A percentile compares a stretch with the other conserved stretches of the same genome.
Conservation (phyloP, 345 rosid species). For the Xanthoceras sorbifolium region DNA sequence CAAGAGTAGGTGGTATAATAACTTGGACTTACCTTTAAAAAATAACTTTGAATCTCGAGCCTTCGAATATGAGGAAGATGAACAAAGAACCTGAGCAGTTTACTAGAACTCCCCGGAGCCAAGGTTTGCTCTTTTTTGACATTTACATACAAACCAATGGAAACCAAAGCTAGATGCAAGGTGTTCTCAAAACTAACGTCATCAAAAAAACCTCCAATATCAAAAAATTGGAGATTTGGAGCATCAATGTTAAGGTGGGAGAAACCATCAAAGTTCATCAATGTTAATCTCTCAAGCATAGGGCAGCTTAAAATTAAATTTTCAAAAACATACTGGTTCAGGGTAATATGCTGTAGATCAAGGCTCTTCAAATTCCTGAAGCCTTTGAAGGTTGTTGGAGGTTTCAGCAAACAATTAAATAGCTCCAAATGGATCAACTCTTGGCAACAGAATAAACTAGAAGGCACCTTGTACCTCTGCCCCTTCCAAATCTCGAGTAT, state of each 20-base stretch:
- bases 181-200: conserved; percentile 52
- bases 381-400: conserved; percentile 56
- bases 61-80: conserved; percentile 66
- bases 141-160: conserved; percentile 57
- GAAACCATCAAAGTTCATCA: conserved; percentile 70
- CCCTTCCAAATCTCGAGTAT: conserved; percentile 80
- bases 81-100: conserved; percentile 59
- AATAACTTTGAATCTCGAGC: conserved; percentile 71
- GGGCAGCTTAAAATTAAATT: conserved; percentile 54
- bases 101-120: conserved; percentile 39
- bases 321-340: conserved; percentile 58
- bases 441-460: conserved; percentile 51
- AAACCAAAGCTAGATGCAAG: conserved; percentile 44
- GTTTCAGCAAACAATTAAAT: conserved; percentile 64
- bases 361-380: conserved; percentile 66
- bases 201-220: conserved; percentile 58
- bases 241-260: conserved; percentile 57
- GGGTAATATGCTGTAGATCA: conserved; percentile 68
- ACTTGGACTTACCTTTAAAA: conserved; percentile 49
- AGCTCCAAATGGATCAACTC: conserved; percentile 62
- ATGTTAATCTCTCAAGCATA: conserved; percentile 58
- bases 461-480: conserved; percentile 61
- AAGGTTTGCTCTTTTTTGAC: conserved; percentile 33
- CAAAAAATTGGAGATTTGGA: conserved; percentile 66
- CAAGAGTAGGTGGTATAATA: neutral